phyloP scores from a whole-genome alignment of 768 basidiomycete species.

The Lentinula edodes region DNA sequence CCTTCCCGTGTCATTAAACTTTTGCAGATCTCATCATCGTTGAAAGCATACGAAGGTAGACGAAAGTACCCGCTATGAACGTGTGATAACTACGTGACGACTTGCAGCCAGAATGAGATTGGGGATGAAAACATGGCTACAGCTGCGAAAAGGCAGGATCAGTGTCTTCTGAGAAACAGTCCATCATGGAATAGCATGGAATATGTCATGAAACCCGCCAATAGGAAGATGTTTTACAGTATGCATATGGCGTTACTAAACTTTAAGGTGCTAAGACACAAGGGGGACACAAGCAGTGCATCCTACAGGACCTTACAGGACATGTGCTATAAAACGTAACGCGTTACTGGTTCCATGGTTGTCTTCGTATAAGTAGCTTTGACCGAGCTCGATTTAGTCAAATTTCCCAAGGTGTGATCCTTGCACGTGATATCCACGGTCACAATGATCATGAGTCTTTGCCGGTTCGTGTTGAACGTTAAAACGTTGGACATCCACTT shows the following conservation, averaged over 20 bases:
- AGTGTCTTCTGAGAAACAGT: neutral
- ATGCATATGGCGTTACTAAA: neutral
- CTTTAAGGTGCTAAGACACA: neutral
- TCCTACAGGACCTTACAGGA: neutral
- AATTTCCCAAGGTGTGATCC: too few species aligned
- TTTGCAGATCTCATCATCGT: constrained; percentile 38
- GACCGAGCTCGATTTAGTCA: too few species aligned
- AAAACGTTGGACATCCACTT: neutral
- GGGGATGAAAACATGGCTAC: constrained; percentile 31
- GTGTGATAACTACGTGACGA: constrained; percentile 43
- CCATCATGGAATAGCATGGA: neutral
- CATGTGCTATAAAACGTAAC: too few species aligned
- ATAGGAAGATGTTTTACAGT: neutral
- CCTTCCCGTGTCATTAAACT: constrained; percentile 27
- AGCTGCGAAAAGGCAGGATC: neutral
- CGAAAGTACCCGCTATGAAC: constrained; percentile 35
- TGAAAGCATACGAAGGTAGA: constrained; percentile 42
- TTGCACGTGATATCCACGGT: neutral
- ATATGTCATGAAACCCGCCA: neutral
- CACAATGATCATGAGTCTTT: neutral
- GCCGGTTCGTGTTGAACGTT: neutral
- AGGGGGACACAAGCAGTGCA: neutral
- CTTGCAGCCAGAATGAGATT: too few species aligned
- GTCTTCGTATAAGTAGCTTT: too few species aligned
- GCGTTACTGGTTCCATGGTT: too few species aligned